Conservation (phyloP, 2,329 filamentous ascomycete species). For the Sclerotinia minor region DNA sequence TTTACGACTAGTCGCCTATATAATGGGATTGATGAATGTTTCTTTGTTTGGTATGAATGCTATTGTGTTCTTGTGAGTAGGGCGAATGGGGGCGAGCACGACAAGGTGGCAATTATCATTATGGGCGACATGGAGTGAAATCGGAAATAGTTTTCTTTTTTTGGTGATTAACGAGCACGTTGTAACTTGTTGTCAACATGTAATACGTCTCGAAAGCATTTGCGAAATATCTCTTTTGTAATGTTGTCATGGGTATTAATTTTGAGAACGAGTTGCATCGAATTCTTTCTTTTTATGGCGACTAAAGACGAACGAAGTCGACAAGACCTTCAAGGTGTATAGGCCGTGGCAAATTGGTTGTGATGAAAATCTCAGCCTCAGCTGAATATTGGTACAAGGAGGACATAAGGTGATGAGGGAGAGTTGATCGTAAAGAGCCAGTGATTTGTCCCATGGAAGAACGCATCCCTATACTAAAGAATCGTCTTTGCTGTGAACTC, state of each 20-base stretch:
- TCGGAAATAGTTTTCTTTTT: conserved; percentile 24
- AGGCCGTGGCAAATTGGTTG: conserved; percentile 34
- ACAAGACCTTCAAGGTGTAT: conserved; percentile 38
- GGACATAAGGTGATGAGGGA: conserved; percentile 41
- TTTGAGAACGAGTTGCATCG: conserved; percentile 38
- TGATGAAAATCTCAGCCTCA: conserved; percentile 41
- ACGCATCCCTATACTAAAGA: conserved; percentile 36
- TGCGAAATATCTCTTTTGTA: conserved; percentile 27
- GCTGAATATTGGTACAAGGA: conserved; percentile 44
- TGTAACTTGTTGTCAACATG: conserved; percentile 38
- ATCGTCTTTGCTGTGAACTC: conserved; percentile 37
- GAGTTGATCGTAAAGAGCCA: conserved; percentile 40
- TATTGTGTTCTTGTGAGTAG: conserved; percentile 23
- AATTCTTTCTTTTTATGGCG: conserved; percentile 39
- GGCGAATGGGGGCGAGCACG: conserved; percentile 26
- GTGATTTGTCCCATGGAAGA: conserved; percentile 41
- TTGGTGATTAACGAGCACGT: conserved; percentile 38
- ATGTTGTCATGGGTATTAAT: conserved; percentile 38
- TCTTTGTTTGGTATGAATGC: conserved; percentile 21
- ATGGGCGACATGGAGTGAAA: conserved; percentile 25
- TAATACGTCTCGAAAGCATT: conserved; percentile 26
- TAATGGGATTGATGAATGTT: conserved; percentile 23
- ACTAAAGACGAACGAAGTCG: conserved; percentile 42
- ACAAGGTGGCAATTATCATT: conserved; percentile 35
- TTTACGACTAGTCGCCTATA: conserved; percentile 29